These are phyloP conservation scores for Trichoderma polysporum DNA, from an alignment of 2,329 filamentous ascomycete species.

Conservation along the genomic window DNA sequence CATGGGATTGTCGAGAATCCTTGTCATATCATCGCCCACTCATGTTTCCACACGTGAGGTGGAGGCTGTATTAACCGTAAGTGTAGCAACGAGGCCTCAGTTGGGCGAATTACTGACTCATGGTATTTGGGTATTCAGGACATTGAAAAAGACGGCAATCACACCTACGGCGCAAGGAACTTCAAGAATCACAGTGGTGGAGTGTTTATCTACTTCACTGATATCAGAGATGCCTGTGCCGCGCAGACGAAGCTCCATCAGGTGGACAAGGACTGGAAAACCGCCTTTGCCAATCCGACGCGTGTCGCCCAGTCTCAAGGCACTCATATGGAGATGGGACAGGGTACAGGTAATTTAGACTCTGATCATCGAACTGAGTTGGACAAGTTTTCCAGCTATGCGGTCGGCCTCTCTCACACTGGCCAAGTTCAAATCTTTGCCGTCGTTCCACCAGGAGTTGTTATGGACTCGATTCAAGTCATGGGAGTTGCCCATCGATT, in stretches of 20 bases:
- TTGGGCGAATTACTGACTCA: slow-evolving; percentile 20
- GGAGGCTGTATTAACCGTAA: slow-evolving; percentile 47
- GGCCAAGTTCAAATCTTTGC: slow-evolving; percentile 35
- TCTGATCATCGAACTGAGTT: not conserved
- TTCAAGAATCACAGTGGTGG: slow-evolving; percentile 40
- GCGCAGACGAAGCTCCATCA: slow-evolving; percentile 48
- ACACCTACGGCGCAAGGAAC: slow-evolving; percentile 40
- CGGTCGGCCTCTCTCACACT: slow-evolving; percentile 16
- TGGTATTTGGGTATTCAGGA: slow-evolving; percentile 35
- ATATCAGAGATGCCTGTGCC: slow-evolving; percentile 59
- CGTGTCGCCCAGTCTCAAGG: not conserved
- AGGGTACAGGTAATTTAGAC: not conserved
- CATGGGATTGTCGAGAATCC: slow-evolving; percentile 45
- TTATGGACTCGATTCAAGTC: slow-evolving; percentile 35
- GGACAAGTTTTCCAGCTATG: not conserved
- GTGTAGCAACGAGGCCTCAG: slow-evolving; percentile 22
- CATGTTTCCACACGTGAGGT: slow-evolving; percentile 40
- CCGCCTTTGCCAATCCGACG: slow-evolving; percentile 24
- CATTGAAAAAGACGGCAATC: slow-evolving; percentile 35
- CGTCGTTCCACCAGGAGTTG: slow-evolving; percentile 23
- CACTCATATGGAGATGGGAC: not conserved
- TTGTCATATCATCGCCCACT: slow-evolving; percentile 41
- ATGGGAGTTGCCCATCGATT: slow-evolving; percentile 35
- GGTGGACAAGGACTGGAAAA: slow-evolving; percentile 46
- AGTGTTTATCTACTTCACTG: slow-evolving; percentile 57